Conservation (phyloP, 768 basidiomycete genomes). For the Clavulina sp. region DNA sequence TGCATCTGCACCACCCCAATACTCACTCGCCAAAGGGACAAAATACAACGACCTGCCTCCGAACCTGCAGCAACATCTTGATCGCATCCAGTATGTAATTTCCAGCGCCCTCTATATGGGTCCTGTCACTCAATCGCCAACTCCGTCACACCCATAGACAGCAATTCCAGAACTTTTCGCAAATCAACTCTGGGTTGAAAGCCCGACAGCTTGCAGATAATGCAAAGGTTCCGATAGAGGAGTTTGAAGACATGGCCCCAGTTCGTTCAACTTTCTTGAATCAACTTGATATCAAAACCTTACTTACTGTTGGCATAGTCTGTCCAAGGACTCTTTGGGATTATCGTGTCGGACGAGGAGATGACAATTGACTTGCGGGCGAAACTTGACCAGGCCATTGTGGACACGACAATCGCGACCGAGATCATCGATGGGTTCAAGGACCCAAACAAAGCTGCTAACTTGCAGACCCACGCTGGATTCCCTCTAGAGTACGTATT, state of each 20-base stretch:
- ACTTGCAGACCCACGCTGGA: slow-evolving; percentile 60
- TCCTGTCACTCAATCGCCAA: background rate
- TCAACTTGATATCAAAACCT: background rate
- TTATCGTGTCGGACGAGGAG: slow-evolving; percentile 46
- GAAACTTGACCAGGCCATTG: slow-evolving; percentile 60
- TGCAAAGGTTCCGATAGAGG: background rate
- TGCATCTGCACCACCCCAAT: background rate
- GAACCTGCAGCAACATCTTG: background rate
- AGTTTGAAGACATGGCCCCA: background rate
- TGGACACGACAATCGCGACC: slow-evolving; percentile 63
- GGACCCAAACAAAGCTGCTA: slow-evolving; percentile 51
- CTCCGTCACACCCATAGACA: too few species aligned
- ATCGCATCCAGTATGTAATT: background rate
- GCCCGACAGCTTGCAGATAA: background rate
- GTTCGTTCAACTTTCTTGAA: background rate
- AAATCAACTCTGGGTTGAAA: background rate
- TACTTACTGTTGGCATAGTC: background rate
- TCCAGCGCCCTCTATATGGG: background rate
- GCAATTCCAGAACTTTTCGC: background rate
- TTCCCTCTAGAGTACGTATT: slow-evolving; percentile 61
- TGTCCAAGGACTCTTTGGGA: slow-evolving; percentile 18
- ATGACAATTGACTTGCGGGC: slow-evolving; percentile 51
- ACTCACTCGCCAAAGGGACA: background rate
- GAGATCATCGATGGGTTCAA: slow-evolving; percentile 64
- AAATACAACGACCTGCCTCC: slow-evolving; percentile 3